Evolutionary conservation across 192 early-diverging fungal genomes (phyloP), one percentile per base, ranked within the genome.

Genomic region (Coemansia sp.): DNA sequence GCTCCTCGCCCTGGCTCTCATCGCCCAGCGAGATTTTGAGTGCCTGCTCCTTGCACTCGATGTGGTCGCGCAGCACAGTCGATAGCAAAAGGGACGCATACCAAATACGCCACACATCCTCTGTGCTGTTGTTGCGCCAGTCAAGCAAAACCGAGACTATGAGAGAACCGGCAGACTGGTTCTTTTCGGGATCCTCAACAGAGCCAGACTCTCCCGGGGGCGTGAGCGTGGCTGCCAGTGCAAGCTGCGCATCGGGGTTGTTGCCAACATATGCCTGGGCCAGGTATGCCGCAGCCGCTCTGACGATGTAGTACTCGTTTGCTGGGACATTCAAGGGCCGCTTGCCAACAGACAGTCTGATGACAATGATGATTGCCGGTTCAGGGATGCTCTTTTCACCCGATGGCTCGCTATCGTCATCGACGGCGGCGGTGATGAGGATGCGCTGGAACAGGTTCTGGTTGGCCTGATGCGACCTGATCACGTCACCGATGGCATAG

Each of bases 161-260:
- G 4, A 96, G 71, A 10, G 93, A 93, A 5, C 96, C 96, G 9
- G 92, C 85, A 7, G 94, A 91, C 57, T 87, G 73, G n/a, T 70
- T 62, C 39, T 53, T 28, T 20, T 70, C 67, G 15, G 67, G 52
- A 24, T 58, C 62, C 1, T 33, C 23, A 6, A 45, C 32, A 6
- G 46, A 41, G 40, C 44, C 46, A 22, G 46, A 35, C 18, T 53
- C 55, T 7, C 52, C 59, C 4, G 90, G 90, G 5, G 85, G 78
- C 19, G 82, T 88, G 17, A 99, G 57, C 5, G 92, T 96, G 5
- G 92, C 83, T 15, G 91, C 86, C 9, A 99, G 55, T 6, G 88
- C 86, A 15, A 96, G 64, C 64, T 97, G 93, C 5, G 86, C 85
- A 62, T 97, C 94, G 5, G 80, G 69, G 68, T 97, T 99, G 41